Conservation (phyloP, 2,329 filamentous ascomycete species). For the Pestalotiopsis sp. region DNA sequence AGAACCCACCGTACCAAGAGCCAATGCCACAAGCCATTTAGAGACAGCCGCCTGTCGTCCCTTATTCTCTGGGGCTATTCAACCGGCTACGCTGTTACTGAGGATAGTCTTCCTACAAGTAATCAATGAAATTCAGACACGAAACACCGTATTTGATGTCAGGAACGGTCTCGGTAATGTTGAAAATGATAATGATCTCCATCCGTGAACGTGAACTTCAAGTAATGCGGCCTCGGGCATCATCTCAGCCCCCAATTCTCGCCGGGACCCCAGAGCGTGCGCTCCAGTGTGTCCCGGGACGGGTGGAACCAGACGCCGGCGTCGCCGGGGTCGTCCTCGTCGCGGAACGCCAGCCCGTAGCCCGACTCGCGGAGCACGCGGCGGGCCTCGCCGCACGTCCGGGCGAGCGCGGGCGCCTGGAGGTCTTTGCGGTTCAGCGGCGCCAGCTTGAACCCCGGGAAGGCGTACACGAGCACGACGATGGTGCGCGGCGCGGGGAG, state of each 20-base stretch:
- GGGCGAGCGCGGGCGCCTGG: constrained; percentile 24
- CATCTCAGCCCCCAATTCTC: constrained; percentile 15
- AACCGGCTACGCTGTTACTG: no score
- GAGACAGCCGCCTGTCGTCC: no score
- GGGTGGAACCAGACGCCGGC: constrained; percentile 31
- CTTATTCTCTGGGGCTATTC: no score
- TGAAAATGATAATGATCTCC: not conserved
- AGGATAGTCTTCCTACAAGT: no score
- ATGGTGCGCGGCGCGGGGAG: constrained; percentile 27
- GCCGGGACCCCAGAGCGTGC: constrained; percentile 28
- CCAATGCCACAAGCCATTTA: no score
- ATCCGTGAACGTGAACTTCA: not conserved
- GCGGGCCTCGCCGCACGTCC: constrained; percentile 30
- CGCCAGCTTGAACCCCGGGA: constrained; percentile 25
- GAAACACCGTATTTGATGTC: no score
- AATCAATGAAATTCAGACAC: no score
- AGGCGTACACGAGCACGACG: constrained; percentile 26
- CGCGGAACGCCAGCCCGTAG: constrained; percentile 28
- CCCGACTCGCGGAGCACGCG: constrained; percentile 26
- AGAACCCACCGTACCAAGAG: no score
- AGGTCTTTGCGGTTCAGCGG: constrained; percentile 25
- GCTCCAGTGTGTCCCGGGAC: constrained; percentile 24
- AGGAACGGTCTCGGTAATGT: not conserved
- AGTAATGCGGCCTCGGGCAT: not conserved
- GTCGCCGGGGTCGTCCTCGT: constrained; percentile 27